phyloP scores from a whole-genome alignment of 139 green algal genomes.

The Zygnema circumcarinatum region DNA sequence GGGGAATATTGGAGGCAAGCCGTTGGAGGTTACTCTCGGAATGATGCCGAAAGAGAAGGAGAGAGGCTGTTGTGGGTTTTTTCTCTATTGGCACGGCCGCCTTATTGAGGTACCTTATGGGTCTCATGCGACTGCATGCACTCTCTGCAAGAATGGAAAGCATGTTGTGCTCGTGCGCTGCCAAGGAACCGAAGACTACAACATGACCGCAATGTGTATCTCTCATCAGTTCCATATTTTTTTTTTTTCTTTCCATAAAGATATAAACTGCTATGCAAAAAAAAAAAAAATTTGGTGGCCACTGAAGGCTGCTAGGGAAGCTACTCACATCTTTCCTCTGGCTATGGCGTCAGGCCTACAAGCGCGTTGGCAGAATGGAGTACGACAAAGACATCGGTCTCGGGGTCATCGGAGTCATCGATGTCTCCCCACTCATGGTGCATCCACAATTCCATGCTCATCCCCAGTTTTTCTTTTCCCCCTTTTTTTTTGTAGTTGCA shows the following conservation, averaged over 20 bases:
- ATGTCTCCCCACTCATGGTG: constrained; percentile 14
- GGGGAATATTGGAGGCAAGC: background rate
- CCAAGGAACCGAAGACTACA: too few species aligned
- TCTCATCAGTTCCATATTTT: too few species aligned
- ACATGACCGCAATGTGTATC: too few species aligned
- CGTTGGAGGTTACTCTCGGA: constrained; percentile 5
- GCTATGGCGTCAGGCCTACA: background rate
- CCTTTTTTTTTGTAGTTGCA: background rate
- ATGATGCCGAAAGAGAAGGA: background rate
- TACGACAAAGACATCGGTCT: constrained; percentile 9
- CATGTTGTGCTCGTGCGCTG: too few species aligned
- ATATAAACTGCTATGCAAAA: too few species aligned
- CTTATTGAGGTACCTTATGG: constrained; percentile 19
- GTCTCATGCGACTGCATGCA: too few species aligned
- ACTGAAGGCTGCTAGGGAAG: too few species aligned
- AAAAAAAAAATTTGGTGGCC: too few species aligned
- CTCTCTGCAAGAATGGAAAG: too few species aligned
- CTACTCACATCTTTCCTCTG: background rate
- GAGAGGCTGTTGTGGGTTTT: constrained; percentile 23
- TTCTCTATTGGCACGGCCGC: constrained; percentile 34
- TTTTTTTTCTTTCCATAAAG: too few species aligned
- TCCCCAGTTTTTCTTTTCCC: background rate
- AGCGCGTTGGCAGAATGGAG: constrained; percentile 8
- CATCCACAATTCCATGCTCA: background rate
- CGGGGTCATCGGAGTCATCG: constrained; percentile 6